phyloP scores from a whole-genome alignment of 75 land plant species.

The Cupressus sempervirens region DNA sequence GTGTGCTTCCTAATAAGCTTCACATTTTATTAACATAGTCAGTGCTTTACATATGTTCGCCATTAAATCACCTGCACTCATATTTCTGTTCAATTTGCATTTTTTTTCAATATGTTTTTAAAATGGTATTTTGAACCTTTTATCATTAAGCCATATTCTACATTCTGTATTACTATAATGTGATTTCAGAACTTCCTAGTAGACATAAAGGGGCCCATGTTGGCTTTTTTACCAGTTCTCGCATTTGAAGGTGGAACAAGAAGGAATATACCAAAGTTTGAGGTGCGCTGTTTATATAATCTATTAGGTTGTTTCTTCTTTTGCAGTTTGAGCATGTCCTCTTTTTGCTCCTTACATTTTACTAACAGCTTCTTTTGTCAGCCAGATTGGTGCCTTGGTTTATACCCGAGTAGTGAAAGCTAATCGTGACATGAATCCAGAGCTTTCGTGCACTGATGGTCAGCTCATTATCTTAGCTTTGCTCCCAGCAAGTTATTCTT shows the following conservation, averaged over 20 bases:
- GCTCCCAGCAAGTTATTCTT: neutral
- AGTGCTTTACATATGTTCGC: neutral
- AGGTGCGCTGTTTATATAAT: conserved; percentile 37
- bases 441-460: conserved; percentile 87
- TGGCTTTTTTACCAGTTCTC: conserved; percentile 77
- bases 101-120: conserved; percentile 1
- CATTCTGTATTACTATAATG: neutral
- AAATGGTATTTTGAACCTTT: neutral
- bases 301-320: conserved; percentile 2
- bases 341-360: neutral
- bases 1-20: neutral
- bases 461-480: conserved; percentile 13
- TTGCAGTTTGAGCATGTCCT: neutral
- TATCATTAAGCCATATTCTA: neutral
- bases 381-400: conserved; percentile 71
- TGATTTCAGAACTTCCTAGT: conserved; percentile 65
- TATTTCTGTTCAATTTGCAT: neutral
- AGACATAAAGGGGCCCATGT: conserved; percentile 78
- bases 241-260: conserved; percentile 98
- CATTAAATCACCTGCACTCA: neutral
- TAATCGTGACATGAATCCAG: conserved; percentile 85
- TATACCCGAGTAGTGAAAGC: conserved; percentile 88
- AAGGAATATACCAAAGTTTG: conserved; percentile 83
- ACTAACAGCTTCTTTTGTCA: neutral
- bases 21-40: neutral